Evolutionary conservation across 176 grass and related monocot genomes (phyloP), one percentile per base, ranked within the genome.

Genomic region (Carex littledalei): DNA sequence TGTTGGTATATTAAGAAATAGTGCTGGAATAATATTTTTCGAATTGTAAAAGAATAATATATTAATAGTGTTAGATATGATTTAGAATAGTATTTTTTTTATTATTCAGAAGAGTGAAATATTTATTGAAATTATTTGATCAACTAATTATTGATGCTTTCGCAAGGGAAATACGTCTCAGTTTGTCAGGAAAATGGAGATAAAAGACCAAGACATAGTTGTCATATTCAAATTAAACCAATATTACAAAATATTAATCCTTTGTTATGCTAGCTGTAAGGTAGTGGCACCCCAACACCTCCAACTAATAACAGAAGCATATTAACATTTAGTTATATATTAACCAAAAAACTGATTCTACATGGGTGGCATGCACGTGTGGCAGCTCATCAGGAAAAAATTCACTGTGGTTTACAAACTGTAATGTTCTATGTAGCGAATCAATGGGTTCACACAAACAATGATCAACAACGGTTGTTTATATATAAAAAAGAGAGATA

Each of bases 341-440:
- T 82, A 26, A 10, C 75, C 75, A 60, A 78, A 83, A 83, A 24
- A 7, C 1, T 16, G 18, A 83, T 83, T 49, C 47, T 67, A 83
- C 61, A 83, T 83, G 60, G 75, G 81, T 83, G 62, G 81, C 81
- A 26, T 26, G 26, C 26, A 83, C 81, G 81, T 83, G 81, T 81
- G 34, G 79, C 26, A 2, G 53, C 35, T 74, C n/a, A 50, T 78
- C 24, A 78, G 49, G 34, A 32, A 56, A 22, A 3, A 3, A 1
- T 10, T 32, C 8, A 18, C 6, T 78, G 74, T 56, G 24, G 50
- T 32, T 72, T 32, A 55, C 14, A 78, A 78, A 78, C 13, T 78
- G 15, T 78, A 16, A 9, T 32, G 24, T 54, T 49, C 32, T 31
- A 3, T 78, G 50, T 78, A 56, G 47, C 43, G 45, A 53, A 76